A percentile compares a stretch with the other conserved stretches of the same genome.
These are phyloP conservation scores for Musa acuminata DNA, from an alignment of 176 grass and related monocot genomes.

Conservation along the genomic window DNA sequence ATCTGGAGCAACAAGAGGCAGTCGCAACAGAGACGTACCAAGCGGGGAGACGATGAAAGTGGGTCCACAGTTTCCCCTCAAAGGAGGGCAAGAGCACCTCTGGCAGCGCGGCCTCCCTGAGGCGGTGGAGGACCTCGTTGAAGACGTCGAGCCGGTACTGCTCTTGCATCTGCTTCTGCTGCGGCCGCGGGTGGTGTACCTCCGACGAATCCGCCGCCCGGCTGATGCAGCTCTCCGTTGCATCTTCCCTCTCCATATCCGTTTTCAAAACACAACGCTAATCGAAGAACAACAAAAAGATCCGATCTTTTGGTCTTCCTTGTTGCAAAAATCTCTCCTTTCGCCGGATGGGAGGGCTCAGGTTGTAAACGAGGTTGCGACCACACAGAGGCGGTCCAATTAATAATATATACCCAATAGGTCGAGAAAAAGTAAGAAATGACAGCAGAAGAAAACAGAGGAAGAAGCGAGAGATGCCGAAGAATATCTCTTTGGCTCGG, in stretches of 20 bases:
- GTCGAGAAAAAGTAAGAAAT: too few species aligned
- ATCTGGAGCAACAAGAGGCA: conserved; percentile 3
- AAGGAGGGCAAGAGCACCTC: conserved; percentile 20
- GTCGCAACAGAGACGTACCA: conserved; percentile 1
- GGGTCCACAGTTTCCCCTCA: conserved; percentile 25
- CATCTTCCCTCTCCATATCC: conserved; percentile 14
- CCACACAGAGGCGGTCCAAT: too few species aligned
- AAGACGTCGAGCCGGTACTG: conserved; percentile 27
- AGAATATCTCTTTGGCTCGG: too few species aligned
- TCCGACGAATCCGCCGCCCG: conserved; percentile 11
- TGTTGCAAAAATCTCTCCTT: too few species aligned
- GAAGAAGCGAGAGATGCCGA: too few species aligned
- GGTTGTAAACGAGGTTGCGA: too few species aligned
- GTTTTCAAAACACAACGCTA: background rate
- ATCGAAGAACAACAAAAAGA: background rate
- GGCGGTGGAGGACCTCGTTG: conserved; percentile 21
- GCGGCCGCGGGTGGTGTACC: background rate
- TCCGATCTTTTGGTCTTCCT: too few species aligned
- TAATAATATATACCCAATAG: too few species aligned
- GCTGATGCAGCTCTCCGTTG: conserved; percentile 21
- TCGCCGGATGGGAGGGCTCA: too few species aligned
- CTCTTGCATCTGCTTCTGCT: conserved; percentile 16
- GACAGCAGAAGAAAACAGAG: too few species aligned
- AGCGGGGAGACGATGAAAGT: conserved; percentile 28
- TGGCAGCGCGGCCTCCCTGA: conserved; percentile 6